phyloP scores from a whole-genome alignment of 2,329 filamentous ascomycete genomes.

The Apiospora malaysiana region DNA sequence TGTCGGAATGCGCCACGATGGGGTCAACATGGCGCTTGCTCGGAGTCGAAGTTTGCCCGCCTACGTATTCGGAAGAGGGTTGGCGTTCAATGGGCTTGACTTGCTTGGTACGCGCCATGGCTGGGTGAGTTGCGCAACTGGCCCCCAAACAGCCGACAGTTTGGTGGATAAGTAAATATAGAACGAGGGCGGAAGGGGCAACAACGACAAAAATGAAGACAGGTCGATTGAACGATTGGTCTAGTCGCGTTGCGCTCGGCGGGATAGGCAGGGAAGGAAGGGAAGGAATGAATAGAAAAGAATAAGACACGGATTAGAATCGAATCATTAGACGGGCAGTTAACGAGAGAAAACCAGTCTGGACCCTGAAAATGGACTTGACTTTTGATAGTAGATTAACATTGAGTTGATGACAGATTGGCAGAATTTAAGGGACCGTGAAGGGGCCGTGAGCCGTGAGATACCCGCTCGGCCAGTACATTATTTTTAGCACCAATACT shows the following conservation, averaged over 20 bases:
- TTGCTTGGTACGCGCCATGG: constrained; percentile 77
- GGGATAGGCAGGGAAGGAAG: background rate
- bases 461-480: background rate
- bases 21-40: constrained; percentile 37
- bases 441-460: background rate
- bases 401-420: constrained; percentile 21
- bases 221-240: background rate
- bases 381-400: background rate
- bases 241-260: background rate
- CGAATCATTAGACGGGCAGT: background rate
- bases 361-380: background rate
- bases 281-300: background rate
- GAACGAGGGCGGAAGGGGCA: background rate
- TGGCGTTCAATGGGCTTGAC: constrained; percentile 67
- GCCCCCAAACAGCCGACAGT: background rate
- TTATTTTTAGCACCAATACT: background rate
- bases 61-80: constrained; percentile 70
- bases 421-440: constrained; percentile 13
- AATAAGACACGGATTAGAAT: background rate
- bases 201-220: constrained; percentile 5
- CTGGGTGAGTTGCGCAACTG: background rate
- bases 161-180: background rate
- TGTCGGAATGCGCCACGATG: constrained; percentile 34
- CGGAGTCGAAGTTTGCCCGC: constrained; percentile 29
- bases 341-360: background rate